Percentiles rank a stretch among this genome's conserved stretches.
Conservation (phyloP, 140 eudicot genomes). For the Senecio squalidus region DNA sequence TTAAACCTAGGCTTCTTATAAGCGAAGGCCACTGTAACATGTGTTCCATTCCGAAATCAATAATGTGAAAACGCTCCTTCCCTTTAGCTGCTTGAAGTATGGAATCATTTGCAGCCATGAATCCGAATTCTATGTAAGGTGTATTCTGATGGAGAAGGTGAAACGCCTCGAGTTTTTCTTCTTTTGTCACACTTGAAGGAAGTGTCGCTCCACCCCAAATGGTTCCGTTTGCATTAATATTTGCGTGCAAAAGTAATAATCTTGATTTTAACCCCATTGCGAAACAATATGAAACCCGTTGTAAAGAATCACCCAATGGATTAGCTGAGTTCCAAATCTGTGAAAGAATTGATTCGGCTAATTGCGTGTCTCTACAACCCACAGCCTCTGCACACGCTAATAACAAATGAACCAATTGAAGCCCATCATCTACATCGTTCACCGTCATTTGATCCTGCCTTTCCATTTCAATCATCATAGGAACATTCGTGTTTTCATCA, state of each 20-base stretch:
- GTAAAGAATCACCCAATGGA: constrained; percentile 60
- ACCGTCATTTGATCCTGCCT: constrained; percentile 16
- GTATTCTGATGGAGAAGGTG: constrained; percentile 53
- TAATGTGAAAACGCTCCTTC: constrained; percentile 40
- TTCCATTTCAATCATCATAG: constrained; percentile 29
- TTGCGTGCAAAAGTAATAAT: constrained; percentile 38
- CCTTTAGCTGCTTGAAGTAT: constrained; percentile 41
- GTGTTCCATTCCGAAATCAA: constrained; percentile 68
- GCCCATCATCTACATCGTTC: constrained; percentile 52
- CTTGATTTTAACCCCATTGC: constrained; percentile 57
- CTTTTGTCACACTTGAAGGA: constrained; percentile 19
- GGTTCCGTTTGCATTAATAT: constrained; percentile 41
- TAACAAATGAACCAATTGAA: constrained; percentile 58
- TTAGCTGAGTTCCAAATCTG: constrained; percentile 47
- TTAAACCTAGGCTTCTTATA: constrained; percentile 35
- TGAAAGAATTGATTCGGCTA: constrained; percentile 45
- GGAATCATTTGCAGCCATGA: constrained; percentile 67
- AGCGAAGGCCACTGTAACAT: constrained; percentile 58
- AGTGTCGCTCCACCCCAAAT: constrained; percentile 5
- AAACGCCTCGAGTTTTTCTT: constrained; percentile 50
- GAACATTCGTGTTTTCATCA: constrained; percentile 23
- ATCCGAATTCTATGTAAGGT: constrained; percentile 54
- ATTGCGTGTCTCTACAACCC: constrained; percentile 60
- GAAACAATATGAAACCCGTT: constrained; percentile 58
- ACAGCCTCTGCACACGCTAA: constrained; percentile 88